A percentile compares a stretch with the other conserved stretches of the same genome.
Evolutionary conservation across 2,329 filamentous ascomycete species (phyloP).

Genomic region (Zasmidium angulare): DNA sequence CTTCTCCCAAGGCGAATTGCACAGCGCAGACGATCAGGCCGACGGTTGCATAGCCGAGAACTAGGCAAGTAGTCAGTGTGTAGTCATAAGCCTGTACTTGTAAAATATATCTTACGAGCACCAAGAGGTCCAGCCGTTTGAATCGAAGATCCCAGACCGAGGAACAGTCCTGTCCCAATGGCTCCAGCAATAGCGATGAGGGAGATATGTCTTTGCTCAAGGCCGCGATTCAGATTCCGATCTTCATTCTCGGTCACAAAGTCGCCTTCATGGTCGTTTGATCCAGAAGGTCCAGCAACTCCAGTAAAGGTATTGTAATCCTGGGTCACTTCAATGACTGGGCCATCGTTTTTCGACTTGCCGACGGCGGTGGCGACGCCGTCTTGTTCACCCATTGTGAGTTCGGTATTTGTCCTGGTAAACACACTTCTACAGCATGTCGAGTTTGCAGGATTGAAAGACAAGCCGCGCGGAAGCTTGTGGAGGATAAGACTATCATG

Average conservation of each 20-base stretch:
- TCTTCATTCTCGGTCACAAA: conserved; percentile 31
- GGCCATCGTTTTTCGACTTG: neutral
- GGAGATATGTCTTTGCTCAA: conserved; percentile 56
- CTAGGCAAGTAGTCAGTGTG: too few relatives aligned
- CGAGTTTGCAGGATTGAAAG: neutral
- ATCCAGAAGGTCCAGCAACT: conserved; percentile 3
- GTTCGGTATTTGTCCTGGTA: neutral
- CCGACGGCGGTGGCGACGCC: neutral
- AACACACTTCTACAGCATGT: neutral
- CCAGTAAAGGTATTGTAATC: conserved; percentile 10
- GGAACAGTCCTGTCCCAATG: conserved; percentile 67
- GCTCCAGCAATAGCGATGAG: conserved; percentile 72
- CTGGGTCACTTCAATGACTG: neutral
- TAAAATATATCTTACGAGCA: conserved; percentile 28
- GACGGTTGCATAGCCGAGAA: conserved; percentile 54
- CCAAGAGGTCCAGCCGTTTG: conserved; percentile 53
- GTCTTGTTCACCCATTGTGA: neutral
- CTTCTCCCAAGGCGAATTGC: conserved; percentile 53
- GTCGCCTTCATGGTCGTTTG: conserved; percentile 17
- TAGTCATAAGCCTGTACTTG: too few relatives aligned
- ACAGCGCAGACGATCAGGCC: conserved; percentile 53
- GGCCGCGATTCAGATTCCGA: conserved; percentile 46
- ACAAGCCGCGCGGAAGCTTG: neutral
- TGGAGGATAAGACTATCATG: neutral
- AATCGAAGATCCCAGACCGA: conserved; percentile 55